phyloP scores from a whole-genome alignment of 2,329 filamentous ascomycete species.

The Sclerotinia nivalis region DNA sequence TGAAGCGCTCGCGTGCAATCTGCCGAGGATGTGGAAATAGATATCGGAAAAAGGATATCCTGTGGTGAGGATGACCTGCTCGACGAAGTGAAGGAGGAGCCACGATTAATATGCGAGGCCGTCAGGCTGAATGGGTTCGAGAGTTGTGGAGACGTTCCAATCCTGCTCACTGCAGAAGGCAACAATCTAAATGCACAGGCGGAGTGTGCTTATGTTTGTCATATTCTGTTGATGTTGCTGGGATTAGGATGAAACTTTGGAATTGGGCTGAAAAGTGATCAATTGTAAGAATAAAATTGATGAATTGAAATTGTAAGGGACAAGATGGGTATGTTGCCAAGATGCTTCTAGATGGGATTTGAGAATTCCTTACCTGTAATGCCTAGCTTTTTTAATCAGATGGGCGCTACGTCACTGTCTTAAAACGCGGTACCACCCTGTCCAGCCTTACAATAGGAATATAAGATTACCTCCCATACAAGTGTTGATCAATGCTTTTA shows the following conservation, averaged over 20 bases:
- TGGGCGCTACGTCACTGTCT: constrained; percentile 5
- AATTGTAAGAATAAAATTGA: background rate
- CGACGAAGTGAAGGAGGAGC: constrained; percentile 24
- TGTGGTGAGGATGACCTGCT: constrained; percentile 26
- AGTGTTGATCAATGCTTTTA: background rate
- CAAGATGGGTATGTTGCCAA: background rate
- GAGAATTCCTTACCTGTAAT: background rate
- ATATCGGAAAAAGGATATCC: constrained; percentile 27
- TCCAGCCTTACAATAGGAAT: background rate
- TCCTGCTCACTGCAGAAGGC: background rate
- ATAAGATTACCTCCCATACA: background rate
- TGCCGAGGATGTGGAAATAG: constrained; percentile 26
- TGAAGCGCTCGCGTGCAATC: constrained; percentile 21
- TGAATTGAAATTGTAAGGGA: background rate
- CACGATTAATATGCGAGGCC: constrained; percentile 23
- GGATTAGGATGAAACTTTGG: background rate
- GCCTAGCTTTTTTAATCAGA: no score
- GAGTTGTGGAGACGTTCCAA: background rate
- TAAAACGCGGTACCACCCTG: background rate
- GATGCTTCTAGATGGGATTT: constrained; percentile 2
- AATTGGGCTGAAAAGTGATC: background rate
- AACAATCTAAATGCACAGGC: background rate
- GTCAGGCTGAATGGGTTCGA: background rate
- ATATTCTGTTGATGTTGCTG: background rate
- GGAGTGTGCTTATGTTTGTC: constrained; percentile 6